Evolutionary conservation across 2,329 filamentous ascomycete species (phyloP), one percentile per base, ranked within the genome.

Genomic region (Fusarium sp.): DNA sequence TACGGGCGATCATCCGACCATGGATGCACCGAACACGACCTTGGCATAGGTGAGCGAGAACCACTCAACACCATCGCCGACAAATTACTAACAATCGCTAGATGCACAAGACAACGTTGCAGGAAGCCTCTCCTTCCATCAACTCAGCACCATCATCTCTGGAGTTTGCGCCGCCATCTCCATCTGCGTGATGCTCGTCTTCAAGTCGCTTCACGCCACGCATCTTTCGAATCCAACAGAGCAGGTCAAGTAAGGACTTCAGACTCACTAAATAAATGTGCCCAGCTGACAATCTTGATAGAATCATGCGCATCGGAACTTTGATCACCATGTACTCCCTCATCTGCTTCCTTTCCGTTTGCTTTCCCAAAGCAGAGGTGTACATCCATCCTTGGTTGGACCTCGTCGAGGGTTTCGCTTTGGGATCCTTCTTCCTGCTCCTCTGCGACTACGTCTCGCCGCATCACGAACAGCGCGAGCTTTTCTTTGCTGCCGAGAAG

Each of bases 401-500:
- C 3, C 59, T 74, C 2, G 68, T 74, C 6, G 73, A 77, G 11
- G 72, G 73, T 10, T 65, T 77, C 9, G 72, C 75, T 0, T 52
- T 77, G 0, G 70, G 73, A 6, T 70, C 75, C 2, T 77, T 74
- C 31, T 77, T 77, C n/a, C 22, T 77, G 7, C 66, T 77, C 1
- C 66, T 77, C n/a, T 77, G 75, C 25, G 70, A 77, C 20, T 77
- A 74, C 3, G 73, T 77, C 0, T 77, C 74, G 7, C 73, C 74
- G 0, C 61, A 65, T n/a, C 62, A 73, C 9, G 56, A 67, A 0
- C 68, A 77, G 4, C 74, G 65, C 3, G 75, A 77, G 6, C 70
- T 76, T 1, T 77, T 77, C 45, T 77, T 77, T n/a, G 73, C 75
- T 2, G 66, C 70, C 4, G 68, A 77, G 11, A 66, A 61, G 33